Evolutionary conservation across 331 rosid species (phyloP).

Genomic region (Saraca asoca): DNA sequence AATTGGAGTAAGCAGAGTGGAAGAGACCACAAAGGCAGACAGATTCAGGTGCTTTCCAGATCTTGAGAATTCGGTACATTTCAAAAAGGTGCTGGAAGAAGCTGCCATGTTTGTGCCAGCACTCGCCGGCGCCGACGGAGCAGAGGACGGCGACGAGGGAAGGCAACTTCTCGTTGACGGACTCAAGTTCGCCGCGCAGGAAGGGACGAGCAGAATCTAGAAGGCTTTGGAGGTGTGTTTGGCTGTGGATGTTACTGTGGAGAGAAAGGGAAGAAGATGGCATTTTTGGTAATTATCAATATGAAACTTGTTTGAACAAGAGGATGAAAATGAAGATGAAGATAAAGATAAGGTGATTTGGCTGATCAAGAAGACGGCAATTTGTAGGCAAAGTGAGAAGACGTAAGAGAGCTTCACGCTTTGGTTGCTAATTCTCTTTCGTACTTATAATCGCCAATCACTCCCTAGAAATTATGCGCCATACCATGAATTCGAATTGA

Average conservation of each 20-base stretch:
- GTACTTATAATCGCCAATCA: too few relatives aligned
- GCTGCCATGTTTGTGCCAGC: constrained; percentile 96
- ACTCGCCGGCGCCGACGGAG: constrained; percentile 83
- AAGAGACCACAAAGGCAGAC: constrained; percentile 86
- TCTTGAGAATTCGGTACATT: constrained; percentile 62
- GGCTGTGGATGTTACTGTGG: background rate
- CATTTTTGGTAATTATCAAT: constrained; percentile 1
- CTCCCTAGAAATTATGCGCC: too few relatives aligned
- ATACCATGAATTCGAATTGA: too few relatives aligned
- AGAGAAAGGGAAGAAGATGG: constrained; percentile 8
- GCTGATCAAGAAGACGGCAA: too few relatives aligned
- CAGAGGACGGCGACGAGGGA: constrained; percentile 51
- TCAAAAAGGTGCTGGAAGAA: constrained; percentile 80
- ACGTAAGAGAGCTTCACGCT: too few relatives aligned
- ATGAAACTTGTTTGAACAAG: background rate
- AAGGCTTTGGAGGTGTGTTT: constrained; percentile 37
- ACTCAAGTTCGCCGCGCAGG: constrained; percentile 68
- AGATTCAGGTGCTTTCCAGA: constrained; percentile 59
- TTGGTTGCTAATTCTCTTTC: too few relatives aligned
- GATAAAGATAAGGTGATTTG: too few relatives aligned
- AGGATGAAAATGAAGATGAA: background rate
- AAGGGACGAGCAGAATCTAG: constrained; percentile 67
- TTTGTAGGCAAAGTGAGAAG: too few relatives aligned
- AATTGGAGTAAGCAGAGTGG: constrained; percentile 91
- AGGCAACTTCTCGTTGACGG: constrained; percentile 54